These are phyloP conservation scores for Botrytis elliptica DNA, from an alignment of 2,329 filamentous ascomycete species.

Conservation along the genomic window DNA sequence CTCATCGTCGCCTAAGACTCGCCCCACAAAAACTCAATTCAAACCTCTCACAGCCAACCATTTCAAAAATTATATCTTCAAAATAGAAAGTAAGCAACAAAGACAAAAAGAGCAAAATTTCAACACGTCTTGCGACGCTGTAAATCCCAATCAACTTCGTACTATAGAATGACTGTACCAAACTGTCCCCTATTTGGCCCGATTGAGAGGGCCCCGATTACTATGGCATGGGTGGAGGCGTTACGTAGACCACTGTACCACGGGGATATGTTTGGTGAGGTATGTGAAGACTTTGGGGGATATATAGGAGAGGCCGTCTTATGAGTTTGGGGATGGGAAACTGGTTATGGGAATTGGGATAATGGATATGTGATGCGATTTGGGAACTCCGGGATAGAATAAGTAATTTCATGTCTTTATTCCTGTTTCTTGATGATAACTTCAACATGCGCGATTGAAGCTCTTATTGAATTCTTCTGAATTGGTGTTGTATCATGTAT, in stretches of 20 bases:
- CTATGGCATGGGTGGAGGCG: slow-evolving; percentile 5
- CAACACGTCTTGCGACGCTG: not conserved
- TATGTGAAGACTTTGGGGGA: no score
- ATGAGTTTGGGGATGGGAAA: not conserved
- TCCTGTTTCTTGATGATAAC: not conserved
- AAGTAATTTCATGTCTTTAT: not conserved
- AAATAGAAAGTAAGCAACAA: not conserved
- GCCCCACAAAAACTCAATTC: not conserved
- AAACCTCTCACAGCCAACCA: not conserved
- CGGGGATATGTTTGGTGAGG: slow-evolving; percentile 5
- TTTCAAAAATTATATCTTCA: not conserved
- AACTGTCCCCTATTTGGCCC: not conserved
- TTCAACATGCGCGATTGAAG: not conserved
- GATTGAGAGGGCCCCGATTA: slow-evolving; percentile 1
- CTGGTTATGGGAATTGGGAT: not conserved
- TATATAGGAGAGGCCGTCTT: not conserved
- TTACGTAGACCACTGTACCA: not conserved
- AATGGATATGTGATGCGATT: not conserved
- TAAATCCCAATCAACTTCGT: not conserved
- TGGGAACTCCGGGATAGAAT: no score
- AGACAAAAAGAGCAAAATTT: not conserved
- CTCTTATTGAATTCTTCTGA: not conserved
- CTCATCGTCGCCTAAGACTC: not conserved
- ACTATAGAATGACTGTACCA: slow-evolving; percentile 5
- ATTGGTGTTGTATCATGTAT: not conserved